These are phyloP conservation scores for Pisolithus sp. DNA, from an alignment of 768 basidiomycete genomes.

Conservation along the genomic window DNA sequence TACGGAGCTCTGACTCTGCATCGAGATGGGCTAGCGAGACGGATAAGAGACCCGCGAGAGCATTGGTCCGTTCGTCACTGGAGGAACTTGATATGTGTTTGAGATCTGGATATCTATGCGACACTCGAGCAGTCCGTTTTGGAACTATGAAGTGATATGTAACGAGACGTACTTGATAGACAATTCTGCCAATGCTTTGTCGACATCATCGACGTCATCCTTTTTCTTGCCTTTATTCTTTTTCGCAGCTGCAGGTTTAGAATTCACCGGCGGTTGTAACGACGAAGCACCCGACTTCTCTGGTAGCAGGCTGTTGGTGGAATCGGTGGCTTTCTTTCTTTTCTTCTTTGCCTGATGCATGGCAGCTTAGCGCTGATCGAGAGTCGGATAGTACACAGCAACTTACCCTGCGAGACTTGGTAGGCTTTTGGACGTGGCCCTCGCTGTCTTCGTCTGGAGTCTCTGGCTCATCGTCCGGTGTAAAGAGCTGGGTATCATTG, in stretches of 20 bases:
- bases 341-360: conserved; percentile 32
- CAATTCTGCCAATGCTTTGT: conserved; percentile 80
- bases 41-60: conserved; percentile 54
- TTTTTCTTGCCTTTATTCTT: conserved; percentile 59
- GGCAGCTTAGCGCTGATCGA: background rate
- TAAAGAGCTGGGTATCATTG: conserved; percentile 35
- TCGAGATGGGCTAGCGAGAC: conserved; percentile 83
- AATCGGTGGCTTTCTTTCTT: conserved; percentile 28
- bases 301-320: conserved; percentile 2
- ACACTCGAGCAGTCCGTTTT: background rate
- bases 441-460: conserved; percentile 10
- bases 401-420: conserved; percentile 21
- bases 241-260: conserved; percentile 31
- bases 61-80: conserved; percentile 23
- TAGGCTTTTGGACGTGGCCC: conserved; percentile 12
- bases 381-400: background rate
- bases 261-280: conserved; percentile 12
- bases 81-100: conserved; percentile 30
- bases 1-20: conserved; percentile 82
- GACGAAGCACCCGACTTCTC: conserved; percentile 4
- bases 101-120: conserved; percentile 47
- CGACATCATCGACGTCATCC: conserved; percentile 69
- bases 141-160: background rate
- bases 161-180: conserved; percentile 52
- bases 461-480: conserved; percentile 23